Evolutionary conservation across 1,139 yeast genomes (phyloP), one percentile per base, ranked within the genome.

Genomic region (Nakaseomyces kungkrabaensis): DNA sequence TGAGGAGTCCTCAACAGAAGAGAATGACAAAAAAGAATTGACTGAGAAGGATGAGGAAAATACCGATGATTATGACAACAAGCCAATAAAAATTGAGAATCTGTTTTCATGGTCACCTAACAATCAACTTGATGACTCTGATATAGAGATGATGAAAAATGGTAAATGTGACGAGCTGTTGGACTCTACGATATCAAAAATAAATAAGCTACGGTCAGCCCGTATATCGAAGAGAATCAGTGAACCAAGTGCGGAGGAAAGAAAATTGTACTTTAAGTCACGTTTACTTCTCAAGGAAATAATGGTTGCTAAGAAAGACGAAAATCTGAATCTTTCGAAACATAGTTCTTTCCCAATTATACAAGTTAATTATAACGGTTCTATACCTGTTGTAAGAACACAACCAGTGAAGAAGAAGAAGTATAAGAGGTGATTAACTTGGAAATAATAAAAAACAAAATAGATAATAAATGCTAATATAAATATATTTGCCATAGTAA

Each of bases 321-420:
- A 56, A 1, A 48, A 49, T 8, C 46, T 65, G 1, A 68, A 69
- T n/a, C 54, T 63, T 29, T 54, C 57, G 38, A 58, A 54, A 50
- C 70, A 60, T 40, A 58, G 52, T 40, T 58, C 60, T 2, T 59
- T 89, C 43, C 95, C 96, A 0, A 84, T 85, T 1, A 72, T 85
- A 51, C 79, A 81, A 61, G 77, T 82, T 22, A 87, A 84, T 57
- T 89, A 85, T 60, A 72, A 77, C 43, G 97, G 97, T 49, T 76
- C 85, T 1, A 74, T 89, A 60, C 97, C 96, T 1, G 88, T 88
- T 0, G 72, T 76, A 50, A 60, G 68, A 49, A 57, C 70, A 49
- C 63, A 68, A 46, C 60, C 61, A 26, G 52, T 58, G 11, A 56
- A 63, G 37, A 61, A 60, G 52, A 67, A 68, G 53, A 68, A 68